phyloP scores from a whole-genome alignment of 163 green algal species.

The Smithsoniella earleae region DNA sequence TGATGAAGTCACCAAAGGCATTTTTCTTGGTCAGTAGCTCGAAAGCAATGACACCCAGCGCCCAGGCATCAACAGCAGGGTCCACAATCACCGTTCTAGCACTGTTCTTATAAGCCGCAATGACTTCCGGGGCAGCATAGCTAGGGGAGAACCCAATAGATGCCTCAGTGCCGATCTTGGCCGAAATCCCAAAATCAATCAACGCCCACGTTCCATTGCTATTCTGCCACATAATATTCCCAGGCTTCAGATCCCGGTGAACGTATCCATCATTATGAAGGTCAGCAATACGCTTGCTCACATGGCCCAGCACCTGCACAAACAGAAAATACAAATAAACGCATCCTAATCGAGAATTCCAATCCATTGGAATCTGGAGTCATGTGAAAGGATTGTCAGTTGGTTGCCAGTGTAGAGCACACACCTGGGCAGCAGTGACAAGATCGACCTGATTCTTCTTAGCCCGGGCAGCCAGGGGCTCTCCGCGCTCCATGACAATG shows the following conservation, averaged over 20 bases:
- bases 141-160: not conserved
- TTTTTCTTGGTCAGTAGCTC: not conserved
- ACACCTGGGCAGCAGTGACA: not conserved
- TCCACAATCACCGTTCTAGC: not conserved
- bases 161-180: not conserved
- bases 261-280: not conserved
- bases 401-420: too few relatives aligned
- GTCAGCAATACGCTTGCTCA: not conserved
- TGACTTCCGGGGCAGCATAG: not conserved
- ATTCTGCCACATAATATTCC: not conserved
- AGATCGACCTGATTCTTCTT: not conserved
- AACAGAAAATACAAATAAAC: not conserved
- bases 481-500: not conserved
- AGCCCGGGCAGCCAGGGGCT: not conserved
- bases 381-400: too few relatives aligned
- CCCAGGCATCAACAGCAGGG: not conserved
- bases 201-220: not conserved
- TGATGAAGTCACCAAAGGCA: not conserved
- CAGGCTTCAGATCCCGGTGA: not conserved
- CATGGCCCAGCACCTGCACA: not conserved
- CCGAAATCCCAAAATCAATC: not conserved
- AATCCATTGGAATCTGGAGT: too few relatives aligned
- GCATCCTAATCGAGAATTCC: too few relatives aligned
- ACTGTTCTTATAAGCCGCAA: not conserved
- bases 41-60: not conserved